phyloP scores from a whole-genome alignment of 2,329 filamentous ascomycete species.

The Waltergamsia citrina region DNA sequence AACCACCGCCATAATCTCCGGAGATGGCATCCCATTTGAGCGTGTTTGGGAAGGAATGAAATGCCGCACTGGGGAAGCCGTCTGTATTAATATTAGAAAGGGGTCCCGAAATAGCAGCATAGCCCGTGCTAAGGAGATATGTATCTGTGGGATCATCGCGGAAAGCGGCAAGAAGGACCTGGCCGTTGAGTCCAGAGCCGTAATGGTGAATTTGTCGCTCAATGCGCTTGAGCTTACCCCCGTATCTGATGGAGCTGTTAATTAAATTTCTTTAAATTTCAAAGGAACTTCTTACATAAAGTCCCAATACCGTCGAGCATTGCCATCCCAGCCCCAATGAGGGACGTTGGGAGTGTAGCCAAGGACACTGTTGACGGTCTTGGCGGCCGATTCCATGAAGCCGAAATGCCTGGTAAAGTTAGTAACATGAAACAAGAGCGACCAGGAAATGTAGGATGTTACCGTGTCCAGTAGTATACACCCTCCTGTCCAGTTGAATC shows the following conservation, averaged over 20 bases:
- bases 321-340: slow-evolving; percentile 56
- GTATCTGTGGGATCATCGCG: slow-evolving; percentile 32
- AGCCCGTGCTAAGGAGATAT: slow-evolving; percentile 43
- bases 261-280: not conserved
- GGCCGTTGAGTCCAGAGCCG: slow-evolving; percentile 46
- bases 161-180: slow-evolving; percentile 43
- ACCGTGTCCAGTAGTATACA: slow-evolving; percentile 49
- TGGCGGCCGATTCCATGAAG: slow-evolving; percentile 30
- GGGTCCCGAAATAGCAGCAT: slow-evolving; percentile 41
- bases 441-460: too few relatives aligned
- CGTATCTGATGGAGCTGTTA: slow-evolving; percentile 19
- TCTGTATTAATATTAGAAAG: slow-evolving; percentile 42
- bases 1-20: slow-evolving; percentile 47
- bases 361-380: slow-evolving; percentile 42
- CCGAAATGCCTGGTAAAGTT: slow-evolving; percentile 33
- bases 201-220: slow-evolving; percentile 47
- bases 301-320: slow-evolving; percentile 52
- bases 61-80: slow-evolving; percentile 44
- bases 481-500: slow-evolving; percentile 54
- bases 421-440: not conserved
- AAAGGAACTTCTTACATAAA: slow-evolving; percentile 29
- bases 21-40: slow-evolving; percentile 46
- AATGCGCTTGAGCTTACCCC: slow-evolving; percentile 28
- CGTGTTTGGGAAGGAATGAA: slow-evolving; percentile 47
- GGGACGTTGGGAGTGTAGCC: slow-evolving; percentile 48